These are phyloP conservation scores for Kwoniella dejecticola DNA, from an alignment of 768 basidiomycete genomes.

Conservation along the genomic window DNA sequence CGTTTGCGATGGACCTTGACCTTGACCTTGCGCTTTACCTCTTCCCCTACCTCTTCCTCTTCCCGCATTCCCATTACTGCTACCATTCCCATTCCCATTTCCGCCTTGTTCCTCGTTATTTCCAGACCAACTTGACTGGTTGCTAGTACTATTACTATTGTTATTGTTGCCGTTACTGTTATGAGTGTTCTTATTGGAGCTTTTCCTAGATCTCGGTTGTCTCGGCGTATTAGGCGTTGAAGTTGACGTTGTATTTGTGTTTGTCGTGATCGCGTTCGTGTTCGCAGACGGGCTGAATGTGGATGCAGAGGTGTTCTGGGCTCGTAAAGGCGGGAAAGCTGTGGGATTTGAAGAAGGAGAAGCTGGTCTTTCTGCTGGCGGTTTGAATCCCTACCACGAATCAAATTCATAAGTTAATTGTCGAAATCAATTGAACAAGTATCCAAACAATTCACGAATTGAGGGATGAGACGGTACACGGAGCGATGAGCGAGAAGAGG, in stretches of 20 bases:
- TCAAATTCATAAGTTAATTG: too few species aligned
- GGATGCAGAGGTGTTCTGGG: too few species aligned
- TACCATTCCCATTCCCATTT: neutral
- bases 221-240: neutral
- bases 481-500: too few species aligned
- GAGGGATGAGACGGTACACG: too few species aligned
- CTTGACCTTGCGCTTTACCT: neutral
- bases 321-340: conserved; percentile 11
- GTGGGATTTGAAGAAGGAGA: conserved; percentile 4
- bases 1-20: neutral
- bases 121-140: neutral
- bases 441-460: too few species aligned
- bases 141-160: neutral
- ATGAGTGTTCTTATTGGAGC: conserved; percentile 4
- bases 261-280: too few species aligned
- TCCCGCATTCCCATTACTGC: neutral
- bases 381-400: conserved; percentile 45
- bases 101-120: neutral
- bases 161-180: neutral
- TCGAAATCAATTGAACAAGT: too few species aligned
- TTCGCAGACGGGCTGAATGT: too few species aligned
- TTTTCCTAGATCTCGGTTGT: conserved; percentile 10
- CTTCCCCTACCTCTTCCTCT: neutral
- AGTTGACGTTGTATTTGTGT: neutral
- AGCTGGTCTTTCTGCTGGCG: conserved; percentile 21